Evolutionary conservation across 2,329 filamentous ascomycete species (phyloP).

Genomic region (Lasiodiplodia theobromae): DNA sequence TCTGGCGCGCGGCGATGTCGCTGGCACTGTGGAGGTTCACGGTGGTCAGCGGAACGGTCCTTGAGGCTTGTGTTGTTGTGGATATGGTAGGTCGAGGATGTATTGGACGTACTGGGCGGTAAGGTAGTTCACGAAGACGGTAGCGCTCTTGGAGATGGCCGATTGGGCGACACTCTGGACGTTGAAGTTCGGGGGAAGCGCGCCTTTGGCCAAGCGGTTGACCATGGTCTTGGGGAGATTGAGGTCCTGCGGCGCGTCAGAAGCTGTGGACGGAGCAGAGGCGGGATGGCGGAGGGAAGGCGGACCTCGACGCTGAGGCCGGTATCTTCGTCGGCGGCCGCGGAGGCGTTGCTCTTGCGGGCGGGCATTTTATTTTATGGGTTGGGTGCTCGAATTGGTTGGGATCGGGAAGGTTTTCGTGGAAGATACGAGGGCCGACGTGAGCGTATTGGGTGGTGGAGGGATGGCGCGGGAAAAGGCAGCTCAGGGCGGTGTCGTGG

Average conservation of each 20-base stretch:
- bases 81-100: background rate
- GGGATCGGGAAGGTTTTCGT: background rate
- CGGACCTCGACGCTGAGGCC: slow-evolving; percentile 55
- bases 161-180: slow-evolving; percentile 83
- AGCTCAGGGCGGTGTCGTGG: slow-evolving; percentile 21
- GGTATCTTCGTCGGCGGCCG: slow-evolving; percentile 45
- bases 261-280: slow-evolving; percentile 25
- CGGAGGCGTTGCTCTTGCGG: slow-evolving; percentile 56
- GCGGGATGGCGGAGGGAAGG: background rate
- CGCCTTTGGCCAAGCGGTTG: slow-evolving; percentile 78
- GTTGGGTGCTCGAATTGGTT: background rate
- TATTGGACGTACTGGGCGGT: slow-evolving; percentile 70
- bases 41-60: background rate
- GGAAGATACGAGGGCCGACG: background rate
- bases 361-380: slow-evolving; percentile 49
- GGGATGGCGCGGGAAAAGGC: background rate
- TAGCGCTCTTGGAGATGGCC: slow-evolving; percentile 81
- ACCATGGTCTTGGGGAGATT: slow-evolving; percentile 82
- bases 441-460: background rate
- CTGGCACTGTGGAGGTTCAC: slow-evolving; percentile 62
- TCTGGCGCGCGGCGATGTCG: slow-evolving; percentile 69
- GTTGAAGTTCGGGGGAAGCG: slow-evolving; percentile 80
- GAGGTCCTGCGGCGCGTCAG: slow-evolving; percentile 66
- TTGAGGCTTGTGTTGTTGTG: background rate
- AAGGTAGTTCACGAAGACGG: slow-evolving; percentile 83